Percentiles rank a stretch among this genome's conserved stretches.
Evolutionary conservation across 345 rosid species (phyloP).

Genomic region (Dovyalis caffra): DNA sequence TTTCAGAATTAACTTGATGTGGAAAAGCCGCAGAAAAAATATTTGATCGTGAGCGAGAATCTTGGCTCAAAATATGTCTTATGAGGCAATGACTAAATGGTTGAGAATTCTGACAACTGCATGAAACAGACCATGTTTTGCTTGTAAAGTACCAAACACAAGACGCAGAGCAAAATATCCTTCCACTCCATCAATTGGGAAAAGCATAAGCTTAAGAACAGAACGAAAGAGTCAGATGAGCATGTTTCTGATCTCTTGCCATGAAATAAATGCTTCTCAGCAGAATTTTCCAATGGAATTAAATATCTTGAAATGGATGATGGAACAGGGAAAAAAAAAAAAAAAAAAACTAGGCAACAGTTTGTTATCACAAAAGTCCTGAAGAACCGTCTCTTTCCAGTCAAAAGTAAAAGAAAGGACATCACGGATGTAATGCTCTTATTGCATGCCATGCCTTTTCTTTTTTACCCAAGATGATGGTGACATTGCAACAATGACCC

Average conservation of each 20-base stretch:
- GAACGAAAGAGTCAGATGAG: background rate
- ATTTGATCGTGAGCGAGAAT: background rate
- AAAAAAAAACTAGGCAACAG: background rate
- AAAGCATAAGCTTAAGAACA: background rate
- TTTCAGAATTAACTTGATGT: background rate
- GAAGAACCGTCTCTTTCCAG: background rate
- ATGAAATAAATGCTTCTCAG: too few species aligned
- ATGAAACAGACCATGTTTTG: background rate
- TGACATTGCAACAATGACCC: constrained; percentile 9
- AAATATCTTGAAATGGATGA: background rate
- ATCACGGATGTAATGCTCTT: constrained; percentile 9
- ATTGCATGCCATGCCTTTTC: background rate
- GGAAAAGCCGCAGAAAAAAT: background rate
- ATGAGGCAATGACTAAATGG: background rate
- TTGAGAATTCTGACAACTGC: background rate
- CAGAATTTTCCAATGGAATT: background rate
- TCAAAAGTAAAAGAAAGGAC: background rate
- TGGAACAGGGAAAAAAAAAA: background rate
- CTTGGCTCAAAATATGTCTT: background rate
- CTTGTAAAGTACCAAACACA: background rate
- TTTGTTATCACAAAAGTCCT: background rate
- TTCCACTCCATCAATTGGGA: background rate
- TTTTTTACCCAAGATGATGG: constrained; percentile 13
- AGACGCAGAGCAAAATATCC: background rate
- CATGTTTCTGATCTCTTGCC: background rate